Evolutionary conservation across 2,329 filamentous ascomycete species (phyloP).

Genomic region (Ustilaginoidea virens): DNA sequence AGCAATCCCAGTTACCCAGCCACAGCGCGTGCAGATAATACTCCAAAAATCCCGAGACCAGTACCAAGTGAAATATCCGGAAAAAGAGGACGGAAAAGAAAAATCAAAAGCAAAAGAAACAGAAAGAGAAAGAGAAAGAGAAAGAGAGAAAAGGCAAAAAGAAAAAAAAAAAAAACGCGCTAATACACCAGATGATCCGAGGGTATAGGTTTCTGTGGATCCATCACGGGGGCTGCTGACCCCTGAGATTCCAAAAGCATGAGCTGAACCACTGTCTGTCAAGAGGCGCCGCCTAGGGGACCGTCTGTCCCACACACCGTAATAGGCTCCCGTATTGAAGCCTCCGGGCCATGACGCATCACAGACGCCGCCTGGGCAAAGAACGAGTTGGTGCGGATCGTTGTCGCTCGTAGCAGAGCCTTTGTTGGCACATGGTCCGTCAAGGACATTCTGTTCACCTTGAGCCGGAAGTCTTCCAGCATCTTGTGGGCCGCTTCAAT

Average conservation of each 20-base stretch:
- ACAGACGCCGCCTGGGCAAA: slow-evolving; percentile 20
- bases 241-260: no score
- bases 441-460: slow-evolving; percentile 17
- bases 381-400: slow-evolving; percentile 23
- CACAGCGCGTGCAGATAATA: no score
- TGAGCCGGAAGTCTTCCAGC: slow-evolving; percentile 20
- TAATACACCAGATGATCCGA: no score
- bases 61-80: no score
- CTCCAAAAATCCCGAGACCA: no score
- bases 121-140: not conserved
- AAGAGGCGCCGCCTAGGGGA: no score
- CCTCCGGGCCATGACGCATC: slow-evolving; percentile 9
- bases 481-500: slow-evolving; percentile 20
- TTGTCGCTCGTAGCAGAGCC: slow-evolving; percentile 19
- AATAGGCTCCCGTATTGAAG: slow-evolving; percentile 5
- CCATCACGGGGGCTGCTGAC: no score
- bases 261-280: no score
- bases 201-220: no score
- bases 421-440: slow-evolving; percentile 16
- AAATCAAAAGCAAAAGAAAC: not conserved
- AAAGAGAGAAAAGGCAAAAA: not conserved
- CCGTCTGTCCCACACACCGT: slow-evolving; percentile 5
- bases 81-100: no score
- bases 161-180: not conserved
- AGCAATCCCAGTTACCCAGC: no score